Evolutionary conservation across 148 eudicot genomes (phyloP), one percentile per base, ranked within the genome.

Genomic region (Spergularia marina): DNA sequence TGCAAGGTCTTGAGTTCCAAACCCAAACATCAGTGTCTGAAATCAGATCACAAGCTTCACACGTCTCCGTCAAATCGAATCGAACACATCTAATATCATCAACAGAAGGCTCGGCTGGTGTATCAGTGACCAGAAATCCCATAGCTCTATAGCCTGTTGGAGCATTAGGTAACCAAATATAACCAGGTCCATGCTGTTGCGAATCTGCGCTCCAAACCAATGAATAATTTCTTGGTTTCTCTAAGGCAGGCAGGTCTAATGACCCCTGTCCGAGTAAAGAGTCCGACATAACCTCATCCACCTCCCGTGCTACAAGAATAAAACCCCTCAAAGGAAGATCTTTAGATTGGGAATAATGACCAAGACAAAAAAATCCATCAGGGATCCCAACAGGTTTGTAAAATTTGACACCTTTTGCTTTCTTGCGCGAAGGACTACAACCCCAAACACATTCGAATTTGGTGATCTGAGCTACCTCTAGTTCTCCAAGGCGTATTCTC

Each of bases 21-120:
- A 94, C 80, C 65, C 79, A 82, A 74, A 89, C 82, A 44, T 81
- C 82, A 7, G 79, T 68, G 47, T 85, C 88, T 6, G 86, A 83
- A 40, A 92, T 71, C 70, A 82, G 53, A 60, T 85, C 90, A 83
- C 81, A 80, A 72, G 84, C 81, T 84, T 92, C 96, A 76, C 94
- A 87, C 59, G 41, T 52, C 66, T 86, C 96, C 0, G 96, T 92
- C 60, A 94, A 85, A 84, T 94, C 94, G 25, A 59, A 77, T 73
- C 98, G 88, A 41, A 92, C 89, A 54, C 98, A 94, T 81, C 92
- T 85, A 62, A 88, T 79, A 64, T 92, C 97, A 60, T 90, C 88
- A 58, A 82, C 39, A 3, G 84, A 86, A n/a, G 98, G 98, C 77
- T 92, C 83, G 20, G 76, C 69, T 0, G 87, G 88, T 15, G 83